Base-by-base conservation (phyloP, 2,329 filamentous ascomycete genomes). In the Phialophora expanda region DNA sequence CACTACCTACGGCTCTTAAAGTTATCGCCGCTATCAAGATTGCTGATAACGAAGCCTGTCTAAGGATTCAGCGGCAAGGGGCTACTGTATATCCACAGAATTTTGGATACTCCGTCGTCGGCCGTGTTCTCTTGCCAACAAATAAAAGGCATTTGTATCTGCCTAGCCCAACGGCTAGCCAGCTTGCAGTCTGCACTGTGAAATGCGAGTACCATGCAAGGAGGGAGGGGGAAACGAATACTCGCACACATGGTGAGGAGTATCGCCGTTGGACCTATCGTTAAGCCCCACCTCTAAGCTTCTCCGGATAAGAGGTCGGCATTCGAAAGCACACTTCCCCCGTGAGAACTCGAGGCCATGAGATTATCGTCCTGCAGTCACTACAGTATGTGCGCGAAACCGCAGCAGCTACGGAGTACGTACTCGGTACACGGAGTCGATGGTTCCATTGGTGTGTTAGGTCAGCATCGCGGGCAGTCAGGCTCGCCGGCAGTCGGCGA, bases 11-110 rank as follows among this genome's bases (percentile, higher is more conserved):
- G 28, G 4, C 24, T 55, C 28, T 55, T 28, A 34, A 7, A 55
- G 53, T 55, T 55, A 55, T 55, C 53, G 24, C n/a, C 28, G 28
- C 53, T 55, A 55, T 32, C 53, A 55, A 55, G 53, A 55, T 55
- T 34, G 53, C 53, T 55, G 53, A 55, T 55, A 55, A 34, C 51
- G 26, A 20, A 11, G 20, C 24, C n/a, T 4, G 48, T 4, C 17
- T 44, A 17, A 38, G 34, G 34, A 38, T 38, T 17, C 6, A 38
- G 34, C 7, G 34, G 34, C 34, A 41, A 41, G 34, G 12, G 14
- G 17, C 38, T n/a, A 8, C 38, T 44, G 38, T n/a, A 44, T n/a
- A n/a, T 44, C 38, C 38, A 44, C 17, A 44, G 14, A 17, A 44
- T 44, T 44, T 44, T 1, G 38, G 32, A 11, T 34, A 12, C 32